Evolutionary conservation across 345 rosid species (phyloP).

Genomic region (Anacardium occidentale): DNA sequence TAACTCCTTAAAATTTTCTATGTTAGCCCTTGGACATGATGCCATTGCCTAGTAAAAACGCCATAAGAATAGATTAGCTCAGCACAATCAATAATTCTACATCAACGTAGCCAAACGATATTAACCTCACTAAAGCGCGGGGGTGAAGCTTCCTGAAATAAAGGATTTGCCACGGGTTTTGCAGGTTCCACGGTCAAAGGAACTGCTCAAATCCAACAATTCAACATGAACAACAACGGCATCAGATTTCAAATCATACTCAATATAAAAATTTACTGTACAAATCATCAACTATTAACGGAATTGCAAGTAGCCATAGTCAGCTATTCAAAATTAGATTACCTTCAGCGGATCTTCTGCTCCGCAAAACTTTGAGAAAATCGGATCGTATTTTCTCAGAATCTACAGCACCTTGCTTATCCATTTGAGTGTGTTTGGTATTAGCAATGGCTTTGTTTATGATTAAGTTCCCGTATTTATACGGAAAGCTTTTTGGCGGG

Average conservation of each 20-base stretch:
- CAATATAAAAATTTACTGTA: neutral
- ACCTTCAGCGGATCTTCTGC: conserved; percentile 58
- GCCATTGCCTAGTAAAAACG: conserved; percentile 52
- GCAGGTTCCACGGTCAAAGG: conserved; percentile 48
- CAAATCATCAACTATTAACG: neutral
- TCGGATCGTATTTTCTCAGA: conserved; percentile 44
- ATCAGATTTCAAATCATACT: neutral
- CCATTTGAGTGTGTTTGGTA: neutral
- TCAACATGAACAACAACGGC: neutral
- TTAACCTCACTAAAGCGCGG: conserved; percentile 44
- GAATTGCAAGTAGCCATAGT: neutral
- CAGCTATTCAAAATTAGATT: neutral
- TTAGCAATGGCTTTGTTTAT: neutral
- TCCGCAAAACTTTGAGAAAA: conserved; percentile 51
- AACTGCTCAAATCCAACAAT: conserved; percentile 35
- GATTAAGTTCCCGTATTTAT: conserved; percentile 7
- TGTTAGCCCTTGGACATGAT: conserved; percentile 63
- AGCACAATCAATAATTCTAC: neutral
- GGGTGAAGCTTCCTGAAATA: conserved; percentile 50
- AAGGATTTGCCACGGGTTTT: conserved; percentile 53
- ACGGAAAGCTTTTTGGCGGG: neutral
- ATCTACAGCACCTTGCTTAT: conserved; percentile 25
- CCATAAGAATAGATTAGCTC: neutral
- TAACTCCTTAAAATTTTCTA: conserved; percentile 46
- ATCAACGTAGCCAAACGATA: neutral